Percentiles rank a stretch among this genome's conserved stretches.
phyloP scores from a whole-genome alignment of 495 filamentous ascomycete genomes.

The Wilcoxina mikolae region DNA sequence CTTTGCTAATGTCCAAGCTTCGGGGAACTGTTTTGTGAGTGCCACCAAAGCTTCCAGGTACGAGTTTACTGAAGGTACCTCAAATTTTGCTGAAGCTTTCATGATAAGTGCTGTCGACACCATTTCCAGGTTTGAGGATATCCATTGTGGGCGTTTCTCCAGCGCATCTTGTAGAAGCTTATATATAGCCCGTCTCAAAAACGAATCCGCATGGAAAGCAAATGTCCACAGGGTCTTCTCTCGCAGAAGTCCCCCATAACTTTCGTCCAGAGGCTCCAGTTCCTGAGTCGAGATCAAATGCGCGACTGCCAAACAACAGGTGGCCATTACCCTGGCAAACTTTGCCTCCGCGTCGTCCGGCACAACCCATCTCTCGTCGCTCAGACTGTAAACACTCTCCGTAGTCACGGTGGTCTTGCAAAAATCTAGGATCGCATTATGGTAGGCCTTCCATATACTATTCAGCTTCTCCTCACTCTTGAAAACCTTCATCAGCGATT shows the following conservation, averaged over 20 bases:
- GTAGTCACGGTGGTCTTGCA: constrained; percentile 57
- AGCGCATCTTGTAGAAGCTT: constrained; percentile 49
- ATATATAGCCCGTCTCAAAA: constrained; percentile 55
- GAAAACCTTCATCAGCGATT: constrained; percentile 59
- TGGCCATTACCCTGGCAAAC: constrained; percentile 62
- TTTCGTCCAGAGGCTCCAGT: constrained; percentile 36
- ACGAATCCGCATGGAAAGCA: constrained; percentile 48
- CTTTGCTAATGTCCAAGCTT: constrained; percentile 53
- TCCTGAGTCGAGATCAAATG: constrained; percentile 31
- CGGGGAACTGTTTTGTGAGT: constrained; percentile 47
- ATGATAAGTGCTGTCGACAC: constrained; percentile 53
- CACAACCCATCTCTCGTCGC: constrained; percentile 70
- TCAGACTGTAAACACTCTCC: constrained; percentile 66
- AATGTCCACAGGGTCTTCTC: constrained; percentile 65
- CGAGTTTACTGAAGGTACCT: constrained; percentile 57
- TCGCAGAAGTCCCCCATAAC: constrained; percentile 43
- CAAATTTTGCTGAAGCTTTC: constrained; percentile 50
- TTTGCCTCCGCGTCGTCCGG: constrained; percentile 73
- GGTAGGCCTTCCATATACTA: constrained; percentile 62
- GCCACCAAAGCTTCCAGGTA: constrained; percentile 47
- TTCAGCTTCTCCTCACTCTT: constrained; percentile 59
- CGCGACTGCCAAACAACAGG: constrained; percentile 30
- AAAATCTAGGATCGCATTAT: constrained; percentile 61
- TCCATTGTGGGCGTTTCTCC: constrained; percentile 38
- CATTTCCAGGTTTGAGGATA: constrained; percentile 39